phyloP scores from a whole-genome alignment of 2,329 filamentous ascomycete species.

The Botrytis deweyae region DNA sequence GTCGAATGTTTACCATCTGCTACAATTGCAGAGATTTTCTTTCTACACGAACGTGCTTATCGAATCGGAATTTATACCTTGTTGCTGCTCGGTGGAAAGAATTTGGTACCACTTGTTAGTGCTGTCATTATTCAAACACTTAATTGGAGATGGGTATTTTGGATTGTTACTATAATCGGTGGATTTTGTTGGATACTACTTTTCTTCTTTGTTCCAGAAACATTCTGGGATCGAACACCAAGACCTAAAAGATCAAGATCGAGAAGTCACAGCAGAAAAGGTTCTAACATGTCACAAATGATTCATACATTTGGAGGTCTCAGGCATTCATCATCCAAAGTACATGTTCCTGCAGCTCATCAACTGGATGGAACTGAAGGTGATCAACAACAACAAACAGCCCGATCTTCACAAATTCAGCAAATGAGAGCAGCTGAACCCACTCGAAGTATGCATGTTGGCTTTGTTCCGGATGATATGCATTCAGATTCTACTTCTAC shows the following conservation, averaged over 20 bases:
- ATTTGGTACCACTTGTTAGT: conserved; percentile 81
- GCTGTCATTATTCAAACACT: conserved; percentile 77
- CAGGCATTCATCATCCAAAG: conserved; percentile 19
- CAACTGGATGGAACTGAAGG: conserved; percentile 12
- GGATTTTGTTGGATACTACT: conserved; percentile 68
- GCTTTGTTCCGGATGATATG: conserved; percentile 48
- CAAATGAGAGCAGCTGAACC: conserved; percentile 2
- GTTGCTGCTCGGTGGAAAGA: conserved; percentile 85
- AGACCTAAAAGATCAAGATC: conserved; percentile 24
- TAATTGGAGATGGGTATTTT: conserved; percentile 90
- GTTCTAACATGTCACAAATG: conserved; percentile 26
- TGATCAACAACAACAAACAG: background rate
- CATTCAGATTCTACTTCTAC: conserved; percentile 20
- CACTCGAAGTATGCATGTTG: conserved; percentile 49
- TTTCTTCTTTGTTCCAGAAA: conserved; percentile 91
- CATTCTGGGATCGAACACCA: conserved; percentile 89
- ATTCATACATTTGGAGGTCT: conserved; percentile 23
- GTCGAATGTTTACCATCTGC: conserved; percentile 92
- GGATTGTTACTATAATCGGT: conserved; percentile 80
- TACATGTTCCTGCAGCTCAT: background rate
- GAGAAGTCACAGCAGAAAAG: conserved; percentile 25
- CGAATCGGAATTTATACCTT: conserved; percentile 92
- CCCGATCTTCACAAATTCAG: background rate
- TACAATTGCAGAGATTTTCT: conserved; percentile 95
- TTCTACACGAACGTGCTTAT: conserved; percentile 89